Percentiles rank a stretch among this genome's conserved stretches.
phyloP scores from a whole-genome alignment of 73 alveolate genomes.

The Paramecium biaurelia region DNA sequence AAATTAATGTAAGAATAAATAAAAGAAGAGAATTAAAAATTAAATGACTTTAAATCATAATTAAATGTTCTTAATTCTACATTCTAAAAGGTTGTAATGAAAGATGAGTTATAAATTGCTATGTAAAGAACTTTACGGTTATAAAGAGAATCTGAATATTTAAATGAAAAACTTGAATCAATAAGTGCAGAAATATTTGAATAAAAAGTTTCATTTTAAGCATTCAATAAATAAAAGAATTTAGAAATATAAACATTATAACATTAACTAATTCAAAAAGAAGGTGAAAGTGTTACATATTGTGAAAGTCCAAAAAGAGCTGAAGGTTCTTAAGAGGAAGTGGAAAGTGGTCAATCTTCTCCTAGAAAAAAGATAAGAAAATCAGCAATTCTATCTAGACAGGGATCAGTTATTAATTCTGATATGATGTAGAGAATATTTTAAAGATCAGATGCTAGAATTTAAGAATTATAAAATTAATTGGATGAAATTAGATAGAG shows the following conservation, averaged over 20 bases:
- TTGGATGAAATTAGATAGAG: not conserved
- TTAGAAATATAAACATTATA: not conserved
- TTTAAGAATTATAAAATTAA: not conserved
- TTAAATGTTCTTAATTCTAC: not conserved
- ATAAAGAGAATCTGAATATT: not conserved
- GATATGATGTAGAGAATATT: constrained; percentile 19
- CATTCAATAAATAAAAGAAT: not conserved
- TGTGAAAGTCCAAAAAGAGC: constrained; percentile 10
- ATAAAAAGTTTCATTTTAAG: not conserved
- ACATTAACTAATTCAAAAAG: not conserved
- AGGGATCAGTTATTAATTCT: not conserved
- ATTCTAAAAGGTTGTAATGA: not conserved
- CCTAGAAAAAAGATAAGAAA: not conserved
- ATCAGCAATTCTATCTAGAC: not conserved
- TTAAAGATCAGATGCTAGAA: constrained; percentile 11
- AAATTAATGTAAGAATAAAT: not conserved
- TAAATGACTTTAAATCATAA: not conserved
- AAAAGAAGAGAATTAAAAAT: not conserved
- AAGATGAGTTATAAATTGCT: not conserved
- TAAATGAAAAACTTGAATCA: not conserved
- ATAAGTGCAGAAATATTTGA: constrained; percentile 16
- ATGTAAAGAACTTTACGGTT: not conserved
- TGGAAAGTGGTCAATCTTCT: not conserved
- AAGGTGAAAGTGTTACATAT: not conserved
- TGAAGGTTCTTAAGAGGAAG: not conserved